Conservation (phyloP, 768 basidiomycete species). For the Panus rudis region DNA sequence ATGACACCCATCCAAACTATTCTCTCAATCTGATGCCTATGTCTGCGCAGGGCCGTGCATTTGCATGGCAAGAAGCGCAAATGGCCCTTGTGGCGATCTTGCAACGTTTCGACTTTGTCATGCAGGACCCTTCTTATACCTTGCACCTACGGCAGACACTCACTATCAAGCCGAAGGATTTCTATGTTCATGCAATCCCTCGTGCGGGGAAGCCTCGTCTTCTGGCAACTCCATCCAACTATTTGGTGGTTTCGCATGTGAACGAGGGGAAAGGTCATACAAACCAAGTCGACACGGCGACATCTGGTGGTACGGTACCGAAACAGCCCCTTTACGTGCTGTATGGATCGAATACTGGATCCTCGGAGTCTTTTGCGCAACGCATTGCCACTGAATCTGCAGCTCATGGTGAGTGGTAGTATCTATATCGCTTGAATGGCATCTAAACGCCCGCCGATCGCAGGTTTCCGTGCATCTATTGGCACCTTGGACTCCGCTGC, state of each 20-base stretch:
- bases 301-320: background rate
- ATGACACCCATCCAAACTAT: background rate
- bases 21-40: background rate
- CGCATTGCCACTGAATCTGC: slow-evolving; percentile 33
- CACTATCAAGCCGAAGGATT: slow-evolving; percentile 40
- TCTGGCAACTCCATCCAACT: slow-evolving; percentile 20
- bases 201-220: background rate
- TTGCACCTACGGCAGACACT: slow-evolving; percentile 37
- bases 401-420: slow-evolving; percentile 25
- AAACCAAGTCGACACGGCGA: background rate
- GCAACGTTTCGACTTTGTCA: slow-evolving; percentile 38
- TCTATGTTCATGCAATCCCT: slow-evolving; percentile 31
- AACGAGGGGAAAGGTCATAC: background rate
- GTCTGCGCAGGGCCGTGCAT: slow-evolving; percentile 28
- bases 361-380: slow-evolving; percentile 42
- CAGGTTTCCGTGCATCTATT: slow-evolving; percentile 33
- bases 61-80: slow-evolving; percentile 42
- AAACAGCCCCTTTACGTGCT: slow-evolving; percentile 28
- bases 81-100: slow-evolving; percentile 35
- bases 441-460: background rate
- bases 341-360: slow-evolving; percentile 42
- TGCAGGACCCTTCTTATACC: slow-evolving; percentile 37
- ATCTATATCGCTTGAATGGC: background rate
- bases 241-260: background rate
- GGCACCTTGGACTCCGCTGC: slow-evolving; percentile 36